These are phyloP conservation scores for Podospora pseudocomata DNA, from an alignment of 495 filamentous ascomycete genomes.

Conservation along the genomic window DNA sequence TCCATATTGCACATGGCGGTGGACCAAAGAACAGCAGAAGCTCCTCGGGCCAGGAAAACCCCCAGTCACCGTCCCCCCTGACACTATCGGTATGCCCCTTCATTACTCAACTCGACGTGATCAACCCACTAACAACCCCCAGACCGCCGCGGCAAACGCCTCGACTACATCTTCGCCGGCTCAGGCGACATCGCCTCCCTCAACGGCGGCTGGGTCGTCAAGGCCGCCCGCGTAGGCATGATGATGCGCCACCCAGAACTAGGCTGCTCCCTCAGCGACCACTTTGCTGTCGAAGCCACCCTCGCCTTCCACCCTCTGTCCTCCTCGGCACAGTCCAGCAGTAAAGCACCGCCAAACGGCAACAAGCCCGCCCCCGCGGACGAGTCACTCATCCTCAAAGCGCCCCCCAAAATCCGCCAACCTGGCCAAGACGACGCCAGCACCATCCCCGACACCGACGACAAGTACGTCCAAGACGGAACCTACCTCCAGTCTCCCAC, in stretches of 20 bases:
- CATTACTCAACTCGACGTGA: not conserved
- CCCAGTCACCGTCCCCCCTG: slow-evolving; percentile 49
- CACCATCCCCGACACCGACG: slow-evolving; percentile 20
- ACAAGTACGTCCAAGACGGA: slow-evolving; percentile 24
- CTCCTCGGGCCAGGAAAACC: slow-evolving; percentile 50
- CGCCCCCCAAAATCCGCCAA: slow-evolving; percentile 20
- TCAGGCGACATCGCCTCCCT: slow-evolving; percentile 26
- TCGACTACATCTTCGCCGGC: slow-evolving; percentile 88
- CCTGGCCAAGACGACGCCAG: not conserved
- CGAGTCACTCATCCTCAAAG: slow-evolving; percentile 16
- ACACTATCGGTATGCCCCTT: slow-evolving; percentile 36
- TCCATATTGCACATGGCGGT: slow-evolving; percentile 88
- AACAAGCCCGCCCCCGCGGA: not conserved
- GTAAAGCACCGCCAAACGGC: slow-evolving; percentile 7
- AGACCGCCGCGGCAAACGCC: slow-evolving; percentile 73
- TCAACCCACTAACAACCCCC: not conserved
- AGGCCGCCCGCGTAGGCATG: slow-evolving; percentile 70
- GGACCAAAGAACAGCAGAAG: slow-evolving; percentile 61
- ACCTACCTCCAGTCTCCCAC: slow-evolving; percentile 12
- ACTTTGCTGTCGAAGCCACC: slow-evolving; percentile 79
- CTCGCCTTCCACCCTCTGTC: slow-evolving; percentile 43
- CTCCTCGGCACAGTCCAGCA: not conserved
- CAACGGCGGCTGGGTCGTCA: slow-evolving; percentile 60
- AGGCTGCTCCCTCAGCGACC: slow-evolving; percentile 82
- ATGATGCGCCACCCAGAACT: slow-evolving; percentile 75